Base-by-base conservation (phyloP, 2,329 filamentous ascomycete genomes). In the Aspergillus quadrilineatus region DNA sequence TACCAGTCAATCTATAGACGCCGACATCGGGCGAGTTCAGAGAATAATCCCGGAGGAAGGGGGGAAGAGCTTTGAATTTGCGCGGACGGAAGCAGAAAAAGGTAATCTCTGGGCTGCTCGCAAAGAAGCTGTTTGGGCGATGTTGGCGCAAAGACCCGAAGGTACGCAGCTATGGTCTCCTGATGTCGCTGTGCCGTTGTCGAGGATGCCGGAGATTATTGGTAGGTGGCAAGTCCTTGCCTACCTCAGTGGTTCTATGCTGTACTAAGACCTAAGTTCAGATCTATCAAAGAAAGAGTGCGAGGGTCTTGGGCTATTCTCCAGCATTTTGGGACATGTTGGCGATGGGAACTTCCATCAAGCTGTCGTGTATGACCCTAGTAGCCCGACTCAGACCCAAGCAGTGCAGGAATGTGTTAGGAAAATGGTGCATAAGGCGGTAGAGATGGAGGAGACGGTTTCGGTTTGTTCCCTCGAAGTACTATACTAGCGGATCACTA, bases 301-400 rank as follows among this genome's bases (percentile, higher is more conserved):
- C 82, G 89, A 93, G 66, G 86, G 90, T 8, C 79, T 96, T 8
- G 91, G 90, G 0, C 76, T 96, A 1, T 96, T 96, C 70, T 90
- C 91, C 1, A 92, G 88, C 66, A 89, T 95, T 29, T 78, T 97
- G 4, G 92, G 92, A 2, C 92, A 97, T 68, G 88, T 97, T 54
- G 92, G 92, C 9, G 92, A 96, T 69, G 92, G 92, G 39, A 97
- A 96, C 74, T 97, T 97, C 77, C 92, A 96, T 72, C 88, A 92
- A 70, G 90, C 88, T 68, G 93, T 97, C 75, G 87, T 96, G 76
- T 97, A 96, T 72, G 85, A 94, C 73, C 83, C 83, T 26, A 81
- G 79, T 26, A 80, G 92, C 53, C 81, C 84, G 2, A 84, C 79
- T 29, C 89, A 96, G 74, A 83, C 22, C n/a, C 34, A 41, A n/a